These are phyloP conservation scores for Metarhizium album DNA, from an alignment of 2,329 filamentous ascomycete species.

Conservation along the genomic window DNA sequence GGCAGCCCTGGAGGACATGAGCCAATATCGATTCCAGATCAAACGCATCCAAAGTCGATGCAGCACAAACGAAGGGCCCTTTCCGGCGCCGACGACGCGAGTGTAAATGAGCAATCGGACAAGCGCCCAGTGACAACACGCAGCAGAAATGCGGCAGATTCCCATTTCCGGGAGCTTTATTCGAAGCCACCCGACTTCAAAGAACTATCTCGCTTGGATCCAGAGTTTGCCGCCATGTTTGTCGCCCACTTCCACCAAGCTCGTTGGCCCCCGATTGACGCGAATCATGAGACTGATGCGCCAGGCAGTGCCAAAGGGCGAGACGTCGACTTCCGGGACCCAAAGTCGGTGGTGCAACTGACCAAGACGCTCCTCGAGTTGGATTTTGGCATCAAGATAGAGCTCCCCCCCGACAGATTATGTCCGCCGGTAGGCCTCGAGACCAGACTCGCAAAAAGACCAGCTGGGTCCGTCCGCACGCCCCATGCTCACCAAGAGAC, in stretches of 20 bases:
- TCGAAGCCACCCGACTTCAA: conserved; percentile 30
- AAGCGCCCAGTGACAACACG: too few species aligned
- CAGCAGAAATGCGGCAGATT: conserved; percentile 10
- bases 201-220: conserved; percentile 29
- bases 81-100: background rate
- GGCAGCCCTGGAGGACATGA: background rate
- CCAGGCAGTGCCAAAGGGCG: conserved; percentile 18
- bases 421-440: conserved; percentile 53
- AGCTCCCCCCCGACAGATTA: conserved; percentile 66
- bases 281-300: background rate
- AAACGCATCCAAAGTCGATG: background rate
- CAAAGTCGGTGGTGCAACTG: conserved; percentile 64
- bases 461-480: conserved; percentile 58
- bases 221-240: conserved; percentile 31
- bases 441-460: too few species aligned
- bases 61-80: background rate
- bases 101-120: background rate
- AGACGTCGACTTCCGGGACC: conserved; percentile 71
- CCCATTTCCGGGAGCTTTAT: conserved; percentile 30
- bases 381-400: conserved; percentile 63
- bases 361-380: conserved; percentile 66
- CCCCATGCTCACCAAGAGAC: background rate
- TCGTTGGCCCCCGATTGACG: too few species aligned
- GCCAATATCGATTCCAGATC: background rate
- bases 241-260: conserved; percentile 5